These are phyloP conservation scores for Neofusicoccum sp. DNA, from an alignment of 2,329 filamentous ascomycete genomes.

Conservation along the genomic window DNA sequence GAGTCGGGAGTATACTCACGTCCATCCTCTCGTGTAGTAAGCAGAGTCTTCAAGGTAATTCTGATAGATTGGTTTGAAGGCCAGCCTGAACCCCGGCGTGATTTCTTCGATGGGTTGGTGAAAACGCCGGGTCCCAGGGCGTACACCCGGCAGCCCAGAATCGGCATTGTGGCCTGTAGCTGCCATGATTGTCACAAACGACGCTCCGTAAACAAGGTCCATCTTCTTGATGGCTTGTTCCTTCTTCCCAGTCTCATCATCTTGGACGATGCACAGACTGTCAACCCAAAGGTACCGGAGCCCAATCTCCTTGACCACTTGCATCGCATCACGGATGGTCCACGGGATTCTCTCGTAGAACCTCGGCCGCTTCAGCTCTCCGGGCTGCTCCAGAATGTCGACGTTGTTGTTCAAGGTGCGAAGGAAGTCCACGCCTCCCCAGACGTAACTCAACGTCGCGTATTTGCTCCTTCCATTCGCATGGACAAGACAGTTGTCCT, in stretches of 20 bases:
- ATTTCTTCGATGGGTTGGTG: background rate
- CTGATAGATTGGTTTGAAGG: background rate
- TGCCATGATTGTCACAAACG: background rate
- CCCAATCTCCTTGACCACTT: background rate
- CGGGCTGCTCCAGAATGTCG: background rate
- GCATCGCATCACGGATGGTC: conserved; percentile 20
- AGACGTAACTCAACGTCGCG: background rate
- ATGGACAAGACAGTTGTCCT: background rate
- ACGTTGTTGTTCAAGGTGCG: background rate
- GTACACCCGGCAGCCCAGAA: background rate
- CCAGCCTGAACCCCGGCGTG: background rate
- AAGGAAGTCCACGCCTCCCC: background rate
- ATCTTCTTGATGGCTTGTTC: background rate
- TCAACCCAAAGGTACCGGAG: conserved; percentile 22
- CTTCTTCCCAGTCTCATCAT: background rate
- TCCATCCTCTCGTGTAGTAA: background rate
- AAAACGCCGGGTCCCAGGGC: background rate
- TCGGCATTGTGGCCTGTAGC: background rate
- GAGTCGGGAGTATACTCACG: background rate
- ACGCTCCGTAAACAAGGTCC: background rate
- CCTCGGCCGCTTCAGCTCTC: background rate
- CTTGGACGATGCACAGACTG: conserved; percentile 21
- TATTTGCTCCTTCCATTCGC: background rate
- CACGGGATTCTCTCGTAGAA: background rate
- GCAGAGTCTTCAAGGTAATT: background rate